Evolutionary conservation across 1,284 basidiomycete genomes (phyloP), one percentile per base, ranked within the genome.

Genomic region (Taiwanofungus camphoratus): DNA sequence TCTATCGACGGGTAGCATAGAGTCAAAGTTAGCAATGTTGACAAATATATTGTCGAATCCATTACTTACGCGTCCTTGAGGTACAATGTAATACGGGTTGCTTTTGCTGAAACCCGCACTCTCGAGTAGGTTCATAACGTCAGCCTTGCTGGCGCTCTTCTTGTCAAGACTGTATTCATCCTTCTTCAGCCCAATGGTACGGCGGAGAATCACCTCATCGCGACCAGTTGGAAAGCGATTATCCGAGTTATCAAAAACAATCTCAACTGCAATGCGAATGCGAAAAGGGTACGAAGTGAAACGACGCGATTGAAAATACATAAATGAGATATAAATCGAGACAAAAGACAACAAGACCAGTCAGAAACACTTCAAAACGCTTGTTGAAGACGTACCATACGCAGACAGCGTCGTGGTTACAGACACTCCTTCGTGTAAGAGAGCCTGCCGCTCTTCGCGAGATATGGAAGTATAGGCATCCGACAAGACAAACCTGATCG

Each of bases 11-110:
- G 44, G 30, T 38, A 36, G 37, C 21, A 34, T 19, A 7, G 6
- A 30, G 3, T 13, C 7, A 27, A 27, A n/a, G 2, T 30, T 39
- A 16, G 20, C 34, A 20, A 29, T 19, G 36, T 16, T 34, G 13
- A 16, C 29, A 16, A 9, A 15, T 20, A 36, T 20, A 23, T n/a
- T 8, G 9, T 44, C 26, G 15, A 32, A 31, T 24, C 6, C 4
- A 8, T 20, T 7, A 74, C 84, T 63, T 56, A 94, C 92, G 43
- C 95, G 74, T 46, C 95, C 95, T 71, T 99, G 95, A 0, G 95
- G 95, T 0, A 99, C 95, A 51, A 99, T 99, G 60, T 99, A 99
- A 67, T 99, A 99, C 0, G 96, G 96, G 58, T 99, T 99, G 27
- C 88, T 89, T 60, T 92, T 87, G 63, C 89, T 93, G 69, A 99